Evolutionary conservation across 768 basidiomycete species (phyloP), one percentile per base, ranked within the genome.

Genomic region (Agaricus sinodeliciosus): DNA sequence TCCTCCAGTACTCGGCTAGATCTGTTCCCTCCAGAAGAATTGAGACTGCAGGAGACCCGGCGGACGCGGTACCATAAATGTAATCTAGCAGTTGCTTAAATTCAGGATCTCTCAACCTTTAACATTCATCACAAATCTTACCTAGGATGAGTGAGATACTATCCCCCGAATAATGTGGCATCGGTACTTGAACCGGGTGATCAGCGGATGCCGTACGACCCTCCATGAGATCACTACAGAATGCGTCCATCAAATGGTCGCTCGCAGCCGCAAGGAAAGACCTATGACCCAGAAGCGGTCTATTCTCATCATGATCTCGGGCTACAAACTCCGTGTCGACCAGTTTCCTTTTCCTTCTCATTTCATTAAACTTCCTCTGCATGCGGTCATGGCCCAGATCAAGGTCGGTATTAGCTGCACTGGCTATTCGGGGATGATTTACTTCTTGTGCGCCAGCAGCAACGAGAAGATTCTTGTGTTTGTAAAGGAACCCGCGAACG

Each of bases 401-500:
- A 4, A 11, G 18, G 1, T 37, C 28, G 9, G 18, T 22, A 28
- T 22, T 12, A 31, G 34, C 18, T 6, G 46, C 7, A 19, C 37
- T 26, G 9, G 26, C 39, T 1, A 16, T 36, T 16, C 39, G 19
- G 9, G 52, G 52, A 19, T 55, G 43, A 15, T 28, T 36, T 13
- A 54, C 57, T 19, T 52, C 54, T 11, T 51, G 49, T n/a, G 54
- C 57, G 1, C 57, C 57, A 15, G 43, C 54, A 25, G 43, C 45
- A 4, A 52, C 27, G 22, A 58, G 42, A 12, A 58, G 45, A 12
- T 8, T 4, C 13, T 40, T 41, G 49, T 42, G 55, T 3, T 18
- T 42, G 2, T 22, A 40, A 5, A 58, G 42, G 50, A 55, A 58
- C 28, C 37, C 7, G 8, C 57, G 54, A 19, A 51, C 57, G 15